phyloP scores from a whole-genome alignment of 495 filamentous ascomycete species.

The Daldinia childiae region DNA sequence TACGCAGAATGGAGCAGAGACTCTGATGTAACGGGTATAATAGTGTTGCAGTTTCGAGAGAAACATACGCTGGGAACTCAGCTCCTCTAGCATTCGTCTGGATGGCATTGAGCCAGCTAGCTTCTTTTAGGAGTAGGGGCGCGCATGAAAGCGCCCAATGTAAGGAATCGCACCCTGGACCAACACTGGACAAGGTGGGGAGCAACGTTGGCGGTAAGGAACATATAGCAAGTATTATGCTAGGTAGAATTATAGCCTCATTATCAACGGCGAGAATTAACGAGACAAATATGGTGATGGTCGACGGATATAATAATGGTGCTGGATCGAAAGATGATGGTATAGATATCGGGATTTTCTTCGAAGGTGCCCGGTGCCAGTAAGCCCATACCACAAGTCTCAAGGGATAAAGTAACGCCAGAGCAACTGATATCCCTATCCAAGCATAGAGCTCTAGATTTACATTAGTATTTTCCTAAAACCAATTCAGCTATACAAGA shows the following conservation, averaged over 20 bases:
- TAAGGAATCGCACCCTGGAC: conserved; percentile 57
- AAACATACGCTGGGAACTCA: conserved; percentile 39
- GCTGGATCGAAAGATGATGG: conserved; percentile 88
- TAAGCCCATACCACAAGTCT: conserved; percentile 57
- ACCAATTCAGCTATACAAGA: conserved; percentile 27
- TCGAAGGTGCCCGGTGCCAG: conserved; percentile 47
- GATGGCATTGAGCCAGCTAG: background rate
- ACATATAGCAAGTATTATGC: conserved; percentile 81
- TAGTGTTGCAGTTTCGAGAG: conserved; percentile 70
- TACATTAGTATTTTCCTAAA: background rate
- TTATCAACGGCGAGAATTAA: conserved; percentile 72
- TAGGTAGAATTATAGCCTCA: conserved; percentile 70
- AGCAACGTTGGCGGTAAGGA: conserved; percentile 78
- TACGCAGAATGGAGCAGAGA: conserved; percentile 75
- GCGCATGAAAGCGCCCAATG: conserved; percentile 79
- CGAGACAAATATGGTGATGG: conserved; percentile 80
- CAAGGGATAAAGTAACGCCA: conserved; percentile 58
- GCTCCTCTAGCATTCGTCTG: background rate
- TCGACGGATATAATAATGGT: conserved; percentile 83
- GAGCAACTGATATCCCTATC: conserved; percentile 26
- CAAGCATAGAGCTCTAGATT: conserved; percentile 47
- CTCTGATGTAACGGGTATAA: conserved; percentile 89
- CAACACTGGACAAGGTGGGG: conserved; percentile 57
- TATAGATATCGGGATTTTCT: conserved; percentile 58
- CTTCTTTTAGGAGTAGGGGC: conserved; percentile 59